phyloP scores from a whole-genome alignment of 2,329 filamentous ascomycete species.

The Leptographium procerum region DNA sequence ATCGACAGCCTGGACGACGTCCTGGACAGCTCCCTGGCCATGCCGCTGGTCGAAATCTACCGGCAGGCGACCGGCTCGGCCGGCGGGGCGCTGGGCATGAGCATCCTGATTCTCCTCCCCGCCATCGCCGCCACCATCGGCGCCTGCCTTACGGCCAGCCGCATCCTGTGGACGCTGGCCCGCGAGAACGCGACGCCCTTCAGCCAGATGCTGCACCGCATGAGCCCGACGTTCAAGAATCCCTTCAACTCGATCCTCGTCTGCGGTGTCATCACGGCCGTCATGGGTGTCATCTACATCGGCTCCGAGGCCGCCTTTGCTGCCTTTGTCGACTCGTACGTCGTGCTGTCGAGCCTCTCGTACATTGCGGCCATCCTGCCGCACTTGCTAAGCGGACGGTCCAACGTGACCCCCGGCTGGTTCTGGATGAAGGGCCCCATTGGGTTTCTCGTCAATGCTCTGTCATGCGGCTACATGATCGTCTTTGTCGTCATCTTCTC shows the following conservation, averaged over 20 bases:
- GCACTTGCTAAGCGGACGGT: background rate
- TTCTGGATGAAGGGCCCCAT: background rate
- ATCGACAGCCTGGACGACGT: background rate
- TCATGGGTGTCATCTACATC: constrained; percentile 43
- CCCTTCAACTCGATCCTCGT: constrained; percentile 47
- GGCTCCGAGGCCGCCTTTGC: constrained; percentile 39
- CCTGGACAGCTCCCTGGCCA: background rate
- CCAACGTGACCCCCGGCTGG: background rate
- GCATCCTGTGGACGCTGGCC: constrained; percentile 38
- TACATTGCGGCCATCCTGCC: background rate
- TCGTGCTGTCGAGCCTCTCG: background rate
- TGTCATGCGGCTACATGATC: background rate
- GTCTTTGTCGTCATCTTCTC: background rate
- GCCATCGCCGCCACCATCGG: background rate
- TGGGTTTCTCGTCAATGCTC: background rate
- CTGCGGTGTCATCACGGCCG: constrained; percentile 37
- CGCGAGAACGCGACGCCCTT: constrained; percentile 51
- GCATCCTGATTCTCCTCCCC: constrained; percentile 9
- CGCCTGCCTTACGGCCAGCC: background rate
- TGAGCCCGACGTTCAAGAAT: constrained; percentile 42
- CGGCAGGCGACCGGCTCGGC: background rate
- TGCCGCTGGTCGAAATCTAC: background rate
- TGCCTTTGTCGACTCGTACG: background rate
- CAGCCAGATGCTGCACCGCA: constrained; percentile 34
- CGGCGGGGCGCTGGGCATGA: background rate